Evolutionary conservation across 768 basidiomycete genomes (phyloP), one percentile per base, ranked within the genome.

Genomic region (Suillus tomentosus): DNA sequence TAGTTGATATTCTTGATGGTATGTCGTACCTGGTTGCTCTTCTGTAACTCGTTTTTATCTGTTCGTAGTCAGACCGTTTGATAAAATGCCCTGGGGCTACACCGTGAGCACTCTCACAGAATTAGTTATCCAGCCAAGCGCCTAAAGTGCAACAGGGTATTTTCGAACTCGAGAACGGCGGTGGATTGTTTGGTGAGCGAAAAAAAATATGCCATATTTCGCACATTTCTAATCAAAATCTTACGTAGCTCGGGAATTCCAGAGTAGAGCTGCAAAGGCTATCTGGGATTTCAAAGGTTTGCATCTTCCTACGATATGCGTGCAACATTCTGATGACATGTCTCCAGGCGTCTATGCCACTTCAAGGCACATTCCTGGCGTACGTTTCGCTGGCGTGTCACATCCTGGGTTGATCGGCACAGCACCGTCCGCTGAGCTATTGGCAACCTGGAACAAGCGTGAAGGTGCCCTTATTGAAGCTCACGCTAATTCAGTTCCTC

Each of bases 11-110:
- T 63, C 75, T 93, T n/a, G 89, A 92, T 69, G 85, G 88, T 88
- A 67, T 50, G 24, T 15, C 15, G 37, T 0, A 27, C 48, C 19
- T 53, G 8, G 2, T 62, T 8, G 6, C 54, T 65, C 10, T 43
- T n/a, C 3, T 11, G 36, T 31, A 15, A 27, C 1, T 15, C 48
- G 1, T 50, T 61, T 19, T 42, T 3, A 45, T 19, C 10, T 14
- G 40, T 62, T 36, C 43, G 27, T 56, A 89, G 89, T 89, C 60
- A 79, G 77, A 42, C 85, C 87, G 10, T 89, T 89, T 65, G 87
- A 88, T 47, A 83, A 89, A 71, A 88, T 89, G 89, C 89, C 89
- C 0, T 93, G 90, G 91, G 91, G 91, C 0, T 92, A 91, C 70
- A 90, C 89, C 1, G 87, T 87, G 60, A 50, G 79, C 67, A 59